Evolutionary conservation across 208 protist genomes (phyloP), one percentile per base, ranked within the genome.

Genomic region (Leishmania major): DNA sequence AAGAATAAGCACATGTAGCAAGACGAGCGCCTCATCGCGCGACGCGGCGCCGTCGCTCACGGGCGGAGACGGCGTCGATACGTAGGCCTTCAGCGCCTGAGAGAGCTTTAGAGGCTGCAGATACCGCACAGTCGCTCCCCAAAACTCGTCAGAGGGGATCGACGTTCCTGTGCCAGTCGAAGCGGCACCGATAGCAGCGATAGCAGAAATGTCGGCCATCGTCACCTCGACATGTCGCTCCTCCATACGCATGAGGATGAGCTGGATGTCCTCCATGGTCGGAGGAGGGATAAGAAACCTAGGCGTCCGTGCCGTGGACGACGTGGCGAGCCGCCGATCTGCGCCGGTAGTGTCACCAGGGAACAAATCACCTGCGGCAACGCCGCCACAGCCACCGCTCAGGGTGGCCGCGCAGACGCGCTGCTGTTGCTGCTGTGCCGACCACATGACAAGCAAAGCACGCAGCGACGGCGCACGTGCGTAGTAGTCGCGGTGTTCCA

Each of bases 401-500:
- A 80, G 19, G 25, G 71, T 17, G 1, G 83, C 57, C 70, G 73
- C 43, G 80, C 77, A 76, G 80, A 60, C 7, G 47, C 25, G 73
- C 57, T 79, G 75, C 59, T 82, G 78, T 28, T 83, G 75, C 75
- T 83, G 74, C 78, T 82, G 78, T 40, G 80, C 11, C 19, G 78
- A 86, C 79, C 89, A 92, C 83, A 94, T 88, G 31, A 93, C 86
- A 31, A 90, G 89, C 72, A 97, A 87, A n/a, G 91, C 85, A n/a
- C 91, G 89, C 31, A 97, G 91, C 1, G 94, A 95, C 25, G 91
- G 91, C 25, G 91, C 87, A 66, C 94, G 88, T 62, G 85, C 79
- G 88, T 93, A 92, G 85, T 83, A 89, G 77, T 83, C 83, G 55
- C 47, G 79, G n/a, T 81, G 47, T 59, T 72, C 67, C 45, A 90